phyloP scores from a whole-genome alignment of 305 asterid genomes.

The Solanum aculeatissimum region DNA sequence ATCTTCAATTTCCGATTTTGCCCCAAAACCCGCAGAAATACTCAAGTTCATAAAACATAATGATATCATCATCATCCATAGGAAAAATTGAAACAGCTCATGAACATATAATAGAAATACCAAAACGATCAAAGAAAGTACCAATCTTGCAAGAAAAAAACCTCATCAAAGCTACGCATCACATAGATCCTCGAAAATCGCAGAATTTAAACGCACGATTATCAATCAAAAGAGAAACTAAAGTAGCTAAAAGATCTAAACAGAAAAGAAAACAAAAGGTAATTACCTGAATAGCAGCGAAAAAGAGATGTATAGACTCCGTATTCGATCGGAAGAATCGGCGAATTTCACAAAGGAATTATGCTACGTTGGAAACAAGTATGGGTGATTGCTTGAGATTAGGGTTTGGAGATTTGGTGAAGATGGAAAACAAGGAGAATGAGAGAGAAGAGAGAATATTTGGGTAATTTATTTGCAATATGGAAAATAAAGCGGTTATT shows the following conservation, averaged over 20 bases:
- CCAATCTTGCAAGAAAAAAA: not conserved
- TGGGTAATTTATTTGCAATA: not conserved
- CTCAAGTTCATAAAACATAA: not conserved
- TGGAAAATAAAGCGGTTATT: not conserved
- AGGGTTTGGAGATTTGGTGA: conserved; percentile 1
- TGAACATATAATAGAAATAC: not conserved
- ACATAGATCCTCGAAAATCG: not conserved
- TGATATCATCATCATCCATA: not conserved
- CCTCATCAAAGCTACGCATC: not conserved
- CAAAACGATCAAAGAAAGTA: not conserved
- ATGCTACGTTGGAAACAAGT: not conserved
- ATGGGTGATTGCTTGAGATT: not conserved
- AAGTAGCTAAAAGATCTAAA: not conserved
- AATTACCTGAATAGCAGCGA: conserved; percentile 3
- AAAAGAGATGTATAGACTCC: not conserved
- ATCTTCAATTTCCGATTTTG: not conserved
- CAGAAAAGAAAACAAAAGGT: not conserved
- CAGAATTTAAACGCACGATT: not conserved
- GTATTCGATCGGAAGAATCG: not conserved
- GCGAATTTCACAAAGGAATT: not conserved
- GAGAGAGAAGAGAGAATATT: not conserved
- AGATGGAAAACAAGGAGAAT: not conserved
- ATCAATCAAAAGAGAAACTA: not conserved
- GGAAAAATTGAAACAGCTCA: not conserved
- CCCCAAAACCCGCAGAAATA: not conserved